phyloP scores from a whole-genome alignment of 2,329 filamentous ascomycete species.

The Calycina marina region DNA sequence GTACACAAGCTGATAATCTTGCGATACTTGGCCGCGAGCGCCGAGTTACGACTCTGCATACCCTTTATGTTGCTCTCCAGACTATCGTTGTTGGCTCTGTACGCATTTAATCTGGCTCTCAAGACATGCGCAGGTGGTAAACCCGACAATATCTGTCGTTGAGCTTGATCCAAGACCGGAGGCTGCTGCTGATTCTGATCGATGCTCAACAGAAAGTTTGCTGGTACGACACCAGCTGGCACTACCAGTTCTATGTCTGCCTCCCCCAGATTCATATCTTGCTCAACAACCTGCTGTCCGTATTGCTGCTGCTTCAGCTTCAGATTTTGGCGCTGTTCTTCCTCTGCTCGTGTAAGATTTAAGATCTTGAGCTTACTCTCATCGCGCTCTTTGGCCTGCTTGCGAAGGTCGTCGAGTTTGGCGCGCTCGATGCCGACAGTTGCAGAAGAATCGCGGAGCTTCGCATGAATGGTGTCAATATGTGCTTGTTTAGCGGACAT shows the following conservation, averaged over 20 bases:
- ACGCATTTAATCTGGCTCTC: slow-evolving; percentile 53
- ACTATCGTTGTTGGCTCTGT: slow-evolving; percentile 51
- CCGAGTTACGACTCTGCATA: slow-evolving; percentile 65
- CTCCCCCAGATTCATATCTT: slow-evolving; percentile 30
- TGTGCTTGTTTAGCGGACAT: slow-evolving; percentile 71
- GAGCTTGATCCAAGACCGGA: slow-evolving; percentile 28
- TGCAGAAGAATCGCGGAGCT: slow-evolving; percentile 66
- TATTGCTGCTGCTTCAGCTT: slow-evolving; percentile 32
- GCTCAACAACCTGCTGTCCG: slow-evolving; percentile 35
- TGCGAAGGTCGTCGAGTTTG: slow-evolving; percentile 55
- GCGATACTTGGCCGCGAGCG: slow-evolving; percentile 77
- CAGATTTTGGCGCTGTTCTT: slow-evolving; percentile 49
- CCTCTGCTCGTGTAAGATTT: slow-evolving; percentile 62
- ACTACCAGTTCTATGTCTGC: slow-evolving; percentile 20
- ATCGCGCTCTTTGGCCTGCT: slow-evolving; percentile 48
- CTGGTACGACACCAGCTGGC: slow-evolving; percentile 9
- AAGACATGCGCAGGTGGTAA: slow-evolving; percentile 48
- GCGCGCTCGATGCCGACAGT: slow-evolving; percentile 66
- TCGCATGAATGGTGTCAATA: slow-evolving; percentile 68
- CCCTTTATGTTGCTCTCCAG: slow-evolving; percentile 53
- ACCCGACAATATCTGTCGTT: slow-evolving; percentile 25
- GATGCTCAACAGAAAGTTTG: slow-evolving; percentile 17
- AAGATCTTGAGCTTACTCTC: slow-evolving; percentile 53
- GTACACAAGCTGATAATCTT: slow-evolving; percentile 82
- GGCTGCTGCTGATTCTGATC: slow-evolving; percentile 22